A percentile compares a stretch with the other conserved stretches of the same genome.
phyloP scores from a whole-genome alignment of 768 basidiomycete genomes.

The Sporobolomyces roseus region DNA sequence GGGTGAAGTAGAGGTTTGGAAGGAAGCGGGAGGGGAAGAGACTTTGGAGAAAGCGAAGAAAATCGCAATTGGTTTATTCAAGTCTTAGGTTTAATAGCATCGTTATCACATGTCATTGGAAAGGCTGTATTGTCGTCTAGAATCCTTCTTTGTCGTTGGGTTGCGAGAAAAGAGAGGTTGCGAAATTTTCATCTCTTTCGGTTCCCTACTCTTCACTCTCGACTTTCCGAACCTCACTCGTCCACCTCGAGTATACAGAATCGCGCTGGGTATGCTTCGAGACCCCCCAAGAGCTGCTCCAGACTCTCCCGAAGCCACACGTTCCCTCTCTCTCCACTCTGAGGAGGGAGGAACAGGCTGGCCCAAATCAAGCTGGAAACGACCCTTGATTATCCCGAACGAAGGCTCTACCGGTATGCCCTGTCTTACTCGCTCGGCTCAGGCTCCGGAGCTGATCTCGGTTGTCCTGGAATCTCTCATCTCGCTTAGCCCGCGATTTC shows the following conservation, averaged over 20 bases:
- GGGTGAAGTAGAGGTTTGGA: constrained; percentile 2
- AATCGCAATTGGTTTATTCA: not conserved
- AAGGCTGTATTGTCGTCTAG: no score
- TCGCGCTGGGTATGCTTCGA: not conserved
- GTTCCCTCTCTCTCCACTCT: not conserved
- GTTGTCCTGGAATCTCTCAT: no score
- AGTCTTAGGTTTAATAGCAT: not conserved
- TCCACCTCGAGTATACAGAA: no score
- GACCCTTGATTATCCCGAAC: constrained; percentile 4
- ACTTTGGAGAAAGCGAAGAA: constrained; percentile 20
- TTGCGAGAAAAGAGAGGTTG: no score
- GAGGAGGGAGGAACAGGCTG: not conserved
- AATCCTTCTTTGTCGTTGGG: no score
- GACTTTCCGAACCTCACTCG: no score
- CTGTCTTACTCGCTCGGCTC: not conserved
- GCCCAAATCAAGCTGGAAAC: not conserved
- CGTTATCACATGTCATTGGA: not conserved
- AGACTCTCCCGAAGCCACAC: not conserved
- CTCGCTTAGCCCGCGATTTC: constrained; percentile 34
- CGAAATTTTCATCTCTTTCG: no score
- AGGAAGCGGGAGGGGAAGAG: constrained; percentile 2
- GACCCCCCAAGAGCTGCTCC: not conserved
- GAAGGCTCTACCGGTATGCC: constrained; percentile 27
- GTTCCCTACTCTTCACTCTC: no score
- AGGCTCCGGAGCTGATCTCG: not conserved